Evolutionary conservation across 139 green algal species (phyloP), one percentile per base, ranked within the genome.

Genomic region (Chlorella sp.): DNA sequence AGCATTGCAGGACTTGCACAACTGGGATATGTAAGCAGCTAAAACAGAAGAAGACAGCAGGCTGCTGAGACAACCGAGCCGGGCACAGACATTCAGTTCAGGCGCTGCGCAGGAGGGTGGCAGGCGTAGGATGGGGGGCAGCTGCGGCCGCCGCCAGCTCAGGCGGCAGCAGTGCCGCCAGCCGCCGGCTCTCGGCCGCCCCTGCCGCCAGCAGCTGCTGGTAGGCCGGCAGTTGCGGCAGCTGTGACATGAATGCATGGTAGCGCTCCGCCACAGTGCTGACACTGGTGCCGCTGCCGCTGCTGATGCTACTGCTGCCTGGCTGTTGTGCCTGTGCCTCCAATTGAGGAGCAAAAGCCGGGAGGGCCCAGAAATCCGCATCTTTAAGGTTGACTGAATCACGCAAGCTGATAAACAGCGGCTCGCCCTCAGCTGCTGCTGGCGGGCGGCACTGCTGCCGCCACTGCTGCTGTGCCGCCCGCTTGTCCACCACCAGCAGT

Each of bases 401-500:
- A 24, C 56, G 0, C 9, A 82, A 26, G 40, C 54, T 58, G 76
- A 82, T 32, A 8, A 82, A 46, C 38, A 11, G 26, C 28, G 75
- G 75, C 26, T 81, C 54, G 75, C 51, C 17, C 8, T 51, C 51
- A 32, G 28, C 20, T 38, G n/a, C 40, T 11, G 60, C 51, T 26
- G 11, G 38, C 40, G 62, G 32, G 34, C 77, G 41, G 22, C 14
- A 38, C 76, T 82, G 48, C 56, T n/a, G 56, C 56, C 76, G 56
- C 56, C 76, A 72, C 26, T 68, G 7, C 38, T 60, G 56, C 26
- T 32, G 54, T 22, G 9, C 36, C 1, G 16, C 76, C 13, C 0
- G 24, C 38, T 73, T 82, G 54, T 73, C 56, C 54, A 38, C 56
- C 56, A 82, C 76, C 38, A 73, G 77, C 60, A 58, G 60, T 32